Conservation (phyloP, 108 stramenopile species). For the Pseudonitzschia pungens region DNA sequence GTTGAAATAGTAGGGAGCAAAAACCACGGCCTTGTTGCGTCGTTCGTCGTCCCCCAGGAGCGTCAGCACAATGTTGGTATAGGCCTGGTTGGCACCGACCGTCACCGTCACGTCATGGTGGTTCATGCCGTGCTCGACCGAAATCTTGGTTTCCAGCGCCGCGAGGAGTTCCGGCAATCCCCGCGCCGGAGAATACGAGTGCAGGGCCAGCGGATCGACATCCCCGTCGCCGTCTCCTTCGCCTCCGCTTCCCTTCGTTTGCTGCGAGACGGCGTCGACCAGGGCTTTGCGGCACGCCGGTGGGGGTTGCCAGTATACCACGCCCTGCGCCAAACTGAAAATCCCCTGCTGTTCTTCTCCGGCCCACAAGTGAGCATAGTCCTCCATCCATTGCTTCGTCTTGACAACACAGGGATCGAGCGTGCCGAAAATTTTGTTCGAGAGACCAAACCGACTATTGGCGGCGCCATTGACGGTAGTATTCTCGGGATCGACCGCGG, state of each 20-base stretch:
- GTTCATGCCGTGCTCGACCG: slow-evolving; percentile 58
- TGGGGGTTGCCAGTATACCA: slow-evolving; percentile 85
- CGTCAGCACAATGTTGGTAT: slow-evolving; percentile 82
- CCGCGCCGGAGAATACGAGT: slow-evolving; percentile 82
- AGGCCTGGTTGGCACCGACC: slow-evolving; percentile 94
- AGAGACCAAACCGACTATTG: neutral
- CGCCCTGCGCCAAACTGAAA: slow-evolving; percentile 82
- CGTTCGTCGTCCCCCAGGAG: slow-evolving; percentile 30
- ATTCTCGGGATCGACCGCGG: too few species aligned
- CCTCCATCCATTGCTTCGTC: slow-evolving; percentile 68
- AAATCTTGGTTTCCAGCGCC: slow-evolving; percentile 53
- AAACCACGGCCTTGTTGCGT: slow-evolving; percentile 64
- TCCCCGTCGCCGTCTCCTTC: slow-evolving; percentile 12
- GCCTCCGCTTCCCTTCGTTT: neutral
- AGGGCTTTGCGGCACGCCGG: slow-evolving; percentile 38
- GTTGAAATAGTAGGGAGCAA: slow-evolving; percentile 93
- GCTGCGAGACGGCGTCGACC: slow-evolving; percentile 12
- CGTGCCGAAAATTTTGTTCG: slow-evolving; percentile 26
- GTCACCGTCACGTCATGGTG: slow-evolving; percentile 87
- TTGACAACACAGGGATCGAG: slow-evolving; percentile 85
- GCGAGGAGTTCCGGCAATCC: slow-evolving; percentile 62
- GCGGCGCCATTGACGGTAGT: neutral
- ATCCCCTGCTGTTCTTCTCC: slow-evolving; percentile 59
- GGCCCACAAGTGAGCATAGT: slow-evolving; percentile 59
- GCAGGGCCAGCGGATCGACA: slow-evolving; percentile 27